Conservation (phyloP, 169 alveolate species). For the Babesia microti region DNA sequence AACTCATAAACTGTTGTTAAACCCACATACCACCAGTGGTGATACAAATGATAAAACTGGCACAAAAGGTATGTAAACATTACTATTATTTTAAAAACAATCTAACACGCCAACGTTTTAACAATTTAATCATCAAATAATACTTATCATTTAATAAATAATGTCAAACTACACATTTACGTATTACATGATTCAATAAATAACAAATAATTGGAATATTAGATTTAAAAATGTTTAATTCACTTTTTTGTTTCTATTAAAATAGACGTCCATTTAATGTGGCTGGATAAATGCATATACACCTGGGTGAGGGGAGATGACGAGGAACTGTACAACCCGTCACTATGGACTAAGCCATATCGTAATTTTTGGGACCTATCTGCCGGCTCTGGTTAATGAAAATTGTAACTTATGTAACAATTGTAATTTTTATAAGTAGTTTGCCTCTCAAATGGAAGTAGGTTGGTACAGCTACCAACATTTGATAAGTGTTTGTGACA, state of each 20-base stretch:
- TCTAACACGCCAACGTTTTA: background rate
- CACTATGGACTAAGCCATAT: constrained; percentile 18
- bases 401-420: too few relatives aligned
- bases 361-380: constrained; percentile 47
- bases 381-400: too few relatives aligned
- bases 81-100: background rate
- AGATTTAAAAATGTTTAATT: background rate
- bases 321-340: constrained; percentile 21
- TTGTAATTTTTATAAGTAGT: too few relatives aligned
- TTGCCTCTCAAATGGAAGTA: too few relatives aligned
- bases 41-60: too few relatives aligned
- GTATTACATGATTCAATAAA: constrained; percentile 17
- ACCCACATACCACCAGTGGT: too few relatives aligned
- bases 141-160: constrained; percentile 6
- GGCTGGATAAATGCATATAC: constrained; percentile 39
- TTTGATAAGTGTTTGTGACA: too few relatives aligned
- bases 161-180: background rate
- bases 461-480: too few relatives aligned
- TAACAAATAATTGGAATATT: constrained; percentile 3
- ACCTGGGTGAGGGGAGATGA: constrained; percentile 18
- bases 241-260: background rate
- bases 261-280: constrained; percentile 29
- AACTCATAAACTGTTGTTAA: too few relatives aligned
- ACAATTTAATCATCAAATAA: constrained; percentile 8
- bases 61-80: too few relatives aligned